These are phyloP conservation scores for Colletotrichum sublineola DNA, from an alignment of 2,329 filamentous ascomycete genomes.

Conservation along the genomic window DNA sequence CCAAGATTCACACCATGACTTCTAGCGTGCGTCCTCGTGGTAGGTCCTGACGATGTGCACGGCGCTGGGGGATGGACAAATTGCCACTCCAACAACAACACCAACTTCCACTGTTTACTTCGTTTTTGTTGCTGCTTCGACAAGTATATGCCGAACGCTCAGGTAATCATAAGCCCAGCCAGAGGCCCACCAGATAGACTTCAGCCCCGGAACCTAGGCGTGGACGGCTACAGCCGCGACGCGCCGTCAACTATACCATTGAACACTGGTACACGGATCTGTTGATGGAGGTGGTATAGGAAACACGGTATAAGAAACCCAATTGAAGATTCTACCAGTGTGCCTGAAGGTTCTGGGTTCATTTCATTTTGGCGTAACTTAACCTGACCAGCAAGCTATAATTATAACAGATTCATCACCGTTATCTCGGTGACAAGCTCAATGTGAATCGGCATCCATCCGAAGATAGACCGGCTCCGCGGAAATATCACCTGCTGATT, in stretches of 20 bases:
- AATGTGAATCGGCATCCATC: neutral
- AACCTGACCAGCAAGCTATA: too few species aligned
- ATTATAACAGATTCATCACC: neutral
- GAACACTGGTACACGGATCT: neutral
- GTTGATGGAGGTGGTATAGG: too few species aligned
- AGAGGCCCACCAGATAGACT: neutral
- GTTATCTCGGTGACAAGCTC: neutral
- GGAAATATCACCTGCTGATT: neutral
- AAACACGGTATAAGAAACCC: neutral
- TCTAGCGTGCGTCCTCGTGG: neutral
- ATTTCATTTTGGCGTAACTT: neutral
- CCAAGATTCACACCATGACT: neutral
- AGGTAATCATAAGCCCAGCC: neutral
- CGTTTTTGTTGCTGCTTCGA: neutral
- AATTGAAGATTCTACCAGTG: neutral
- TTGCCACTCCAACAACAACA: neutral
- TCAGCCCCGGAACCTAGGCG: neutral
- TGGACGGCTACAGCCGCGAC: neutral
- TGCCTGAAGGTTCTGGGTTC: neutral
- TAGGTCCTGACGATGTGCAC: conserved; percentile 8
- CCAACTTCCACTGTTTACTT: neutral
- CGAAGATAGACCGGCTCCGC: neutral
- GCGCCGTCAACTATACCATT: neutral
- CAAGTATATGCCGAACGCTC: neutral
- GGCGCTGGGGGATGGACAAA: neutral